Percentiles rank a stretch among this genome's conserved stretches.
These are phyloP conservation scores for Limonium bicolor DNA, from an alignment of 148 eudicot genomes.

Conservation along the genomic window DNA sequence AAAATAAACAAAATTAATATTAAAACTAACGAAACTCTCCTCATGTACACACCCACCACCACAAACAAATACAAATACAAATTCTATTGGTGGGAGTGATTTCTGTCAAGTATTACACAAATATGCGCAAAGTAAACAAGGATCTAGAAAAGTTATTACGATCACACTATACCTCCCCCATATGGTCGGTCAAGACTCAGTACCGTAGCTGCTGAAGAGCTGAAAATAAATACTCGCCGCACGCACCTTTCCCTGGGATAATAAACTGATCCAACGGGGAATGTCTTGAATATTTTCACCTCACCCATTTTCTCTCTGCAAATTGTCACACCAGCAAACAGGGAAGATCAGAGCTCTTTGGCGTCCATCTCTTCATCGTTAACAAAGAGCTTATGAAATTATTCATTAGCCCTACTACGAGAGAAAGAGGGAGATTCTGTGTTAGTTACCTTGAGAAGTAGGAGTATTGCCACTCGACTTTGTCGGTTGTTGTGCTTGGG, in stretches of 20 bases:
- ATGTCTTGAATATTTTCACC: too few species aligned
- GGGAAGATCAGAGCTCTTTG: background rate
- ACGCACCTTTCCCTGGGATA: too few species aligned
- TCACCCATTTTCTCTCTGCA: conserved; percentile 1
- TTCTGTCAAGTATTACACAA: background rate
- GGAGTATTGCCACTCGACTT: conserved; percentile 44
- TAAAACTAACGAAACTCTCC: too few species aligned
- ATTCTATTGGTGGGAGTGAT: background rate
- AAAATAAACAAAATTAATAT: too few species aligned
- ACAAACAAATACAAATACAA: background rate
- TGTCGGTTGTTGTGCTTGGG: conserved; percentile 35
- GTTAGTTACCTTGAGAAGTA: conserved; percentile 51
- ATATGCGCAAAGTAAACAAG: background rate
- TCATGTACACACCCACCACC: too few species aligned
- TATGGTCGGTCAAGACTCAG: background rate
- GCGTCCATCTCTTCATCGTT: background rate
- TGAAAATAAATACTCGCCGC: too few species aligned
- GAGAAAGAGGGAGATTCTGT: background rate
- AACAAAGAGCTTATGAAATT: background rate
- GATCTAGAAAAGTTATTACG: background rate
- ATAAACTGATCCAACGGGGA: too few species aligned
- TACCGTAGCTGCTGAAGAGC: background rate
- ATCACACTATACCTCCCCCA: conserved; percentile 3
- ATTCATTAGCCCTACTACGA: background rate
- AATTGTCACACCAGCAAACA: background rate